phyloP scores from a whole-genome alignment of 805 yeast species.

The Grigorovia humatica region DNA sequence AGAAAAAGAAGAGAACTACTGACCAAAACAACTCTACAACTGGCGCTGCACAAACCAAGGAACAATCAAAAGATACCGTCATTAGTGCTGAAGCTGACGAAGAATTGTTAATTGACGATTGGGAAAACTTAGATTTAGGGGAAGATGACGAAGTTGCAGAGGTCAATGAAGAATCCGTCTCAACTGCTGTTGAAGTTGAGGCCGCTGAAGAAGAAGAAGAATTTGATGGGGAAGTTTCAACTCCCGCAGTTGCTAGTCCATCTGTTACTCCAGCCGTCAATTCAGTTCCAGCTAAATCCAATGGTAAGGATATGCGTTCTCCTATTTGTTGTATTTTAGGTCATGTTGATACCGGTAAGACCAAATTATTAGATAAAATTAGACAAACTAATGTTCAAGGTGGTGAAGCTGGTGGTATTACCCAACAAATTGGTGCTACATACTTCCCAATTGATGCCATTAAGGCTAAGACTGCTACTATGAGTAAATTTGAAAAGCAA shows the following conservation, averaged over 20 bases:
- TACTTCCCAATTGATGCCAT: slow-evolving; percentile 96
- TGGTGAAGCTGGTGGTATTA: slow-evolving; percentile 99
- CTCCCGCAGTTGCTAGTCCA: slow-evolving; percentile 19
- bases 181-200: slow-evolving; percentile 13
- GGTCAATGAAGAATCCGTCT: slow-evolving; percentile 19
- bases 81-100: slow-evolving; percentile 34
- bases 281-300: slow-evolving; percentile 16
- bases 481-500: slow-evolving; percentile 77
- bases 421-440: slow-evolving; percentile 99
- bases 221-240: slow-evolving; percentile 19
- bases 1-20: slow-evolving; percentile 48
- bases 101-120: slow-evolving; percentile 65
- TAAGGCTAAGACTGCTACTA: slow-evolving; percentile 79
- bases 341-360: slow-evolving; percentile 99
- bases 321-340: slow-evolving; percentile 99
- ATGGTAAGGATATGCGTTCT: slow-evolving; percentile 66
- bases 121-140: slow-evolving; percentile 65
- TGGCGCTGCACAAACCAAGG: slow-evolving; percentile 12
- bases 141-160: slow-evolving; percentile 38
- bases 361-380: slow-evolving; percentile 89
- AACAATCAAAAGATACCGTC: slow-evolving; percentile 13
- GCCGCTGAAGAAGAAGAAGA: slow-evolving; percentile 13
- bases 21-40: slow-evolving; percentile 14
- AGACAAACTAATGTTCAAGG: slow-evolving; percentile 99
- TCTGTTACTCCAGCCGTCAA: slow-evolving; percentile 4